Evolutionary conservation across 2,329 filamentous ascomycete genomes (phyloP), one percentile per base, ranked within the genome.

Genomic region (Cladosporium sp.): DNA sequence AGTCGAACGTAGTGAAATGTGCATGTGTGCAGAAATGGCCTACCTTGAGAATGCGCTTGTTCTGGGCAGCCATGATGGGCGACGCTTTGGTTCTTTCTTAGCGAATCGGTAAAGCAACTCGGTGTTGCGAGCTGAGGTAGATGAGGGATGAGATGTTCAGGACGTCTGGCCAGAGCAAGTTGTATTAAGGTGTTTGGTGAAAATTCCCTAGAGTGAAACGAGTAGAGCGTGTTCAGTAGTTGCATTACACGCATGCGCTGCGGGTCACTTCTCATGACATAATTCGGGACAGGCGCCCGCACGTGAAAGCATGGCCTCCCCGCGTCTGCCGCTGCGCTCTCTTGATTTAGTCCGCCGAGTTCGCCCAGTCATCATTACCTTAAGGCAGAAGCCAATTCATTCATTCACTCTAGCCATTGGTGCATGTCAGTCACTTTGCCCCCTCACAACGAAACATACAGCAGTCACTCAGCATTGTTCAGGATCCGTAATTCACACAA

Each of bases 1-100:
- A 57, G 55, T 57, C 16, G 8, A 14, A 8, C 18, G 31, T 33
- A 26, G 31, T 12, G 18, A 7, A 46, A 23, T 3, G 2, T 11
- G 14, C 11, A 40, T 18, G 18, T 40, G 55, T 57, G 10, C 28
- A 26, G 2, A 28, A 5, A 33, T 21, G 40, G 29, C 55, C 23
- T 33, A 67, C 66, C 63, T 67, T 67, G 75, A 82, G 78, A 69
- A 83, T 79, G 37, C 81, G 78, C 75, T 82, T 82, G 76, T 81
- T 78, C 57, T 64, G 64, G 21, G 72, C 23, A 26, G 23, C 66
- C 72, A 75, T 76, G 18, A 31, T 72, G 62, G 55, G 44, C 26
- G 56, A 23, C 28, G 44, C 37, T 37, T 46, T 50, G 29, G n/a
- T 57, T 40, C 14, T 26, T 33, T 16, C 12, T 26, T 21, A 18